phyloP scores from a whole-genome alignment of 2,329 filamentous ascomycete species.

The Cryphonectria carpinicola region DNA sequence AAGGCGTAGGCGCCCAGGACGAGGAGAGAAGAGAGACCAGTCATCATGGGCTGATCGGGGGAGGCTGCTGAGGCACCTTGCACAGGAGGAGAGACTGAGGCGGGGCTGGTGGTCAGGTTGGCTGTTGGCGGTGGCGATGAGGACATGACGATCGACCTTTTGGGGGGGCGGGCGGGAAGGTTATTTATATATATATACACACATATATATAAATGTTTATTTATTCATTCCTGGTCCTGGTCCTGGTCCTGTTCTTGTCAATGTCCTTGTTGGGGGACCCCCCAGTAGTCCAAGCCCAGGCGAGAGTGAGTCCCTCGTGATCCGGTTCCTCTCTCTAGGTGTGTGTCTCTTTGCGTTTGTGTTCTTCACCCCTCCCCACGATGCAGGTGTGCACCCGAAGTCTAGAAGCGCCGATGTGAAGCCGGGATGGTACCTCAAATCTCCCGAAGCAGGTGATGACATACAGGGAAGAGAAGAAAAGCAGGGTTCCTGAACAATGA shows the following conservation, averaged over 20 bases:
- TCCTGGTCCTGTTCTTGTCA: background rate
- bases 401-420: conserved; percentile 35
- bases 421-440: conserved; percentile 24
- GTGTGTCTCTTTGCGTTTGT: background rate
- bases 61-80: background rate
- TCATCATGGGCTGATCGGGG: conserved; percentile 27
- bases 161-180: background rate
- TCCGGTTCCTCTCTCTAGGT: background rate
- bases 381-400: conserved; percentile 19
- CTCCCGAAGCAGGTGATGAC: background rate
- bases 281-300: background rate
- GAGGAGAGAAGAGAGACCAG: conserved; percentile 48
- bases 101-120: conserved; percentile 22
- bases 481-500: background rate
- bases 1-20: conserved; percentile 56
- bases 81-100: background rate
- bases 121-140: conserved; percentile 7
- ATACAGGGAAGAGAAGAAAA: background rate
- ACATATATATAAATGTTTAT: background rate
- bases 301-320: background rate
- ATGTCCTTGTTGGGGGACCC: background rate
- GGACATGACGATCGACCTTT: conserved; percentile 8
- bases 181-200: too few relatives aligned
- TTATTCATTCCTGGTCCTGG: conserved; percentile 17
- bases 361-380: conserved; percentile 2